Evolutionary conservation across 2,329 filamentous ascomycete species (phyloP), one percentile per base, ranked within the genome.

Genomic region (Colletotrichum falcatum): DNA sequence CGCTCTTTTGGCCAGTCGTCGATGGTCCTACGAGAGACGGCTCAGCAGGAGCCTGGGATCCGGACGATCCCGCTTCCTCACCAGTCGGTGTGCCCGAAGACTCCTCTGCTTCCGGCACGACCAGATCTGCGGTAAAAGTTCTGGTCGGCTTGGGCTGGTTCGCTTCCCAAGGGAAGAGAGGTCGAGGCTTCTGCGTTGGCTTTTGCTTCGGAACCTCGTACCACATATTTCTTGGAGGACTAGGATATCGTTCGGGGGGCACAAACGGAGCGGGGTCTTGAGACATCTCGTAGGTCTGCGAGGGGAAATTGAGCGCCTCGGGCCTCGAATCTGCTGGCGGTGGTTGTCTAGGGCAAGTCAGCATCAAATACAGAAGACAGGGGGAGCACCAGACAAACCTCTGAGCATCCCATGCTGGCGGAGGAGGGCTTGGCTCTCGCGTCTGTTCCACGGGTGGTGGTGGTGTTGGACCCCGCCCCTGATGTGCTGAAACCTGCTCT

Each of bases 141-240:
- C 93, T 89, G 16, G 88, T 83, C 6, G 90, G 83, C 75, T 85
- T 89, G 16, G 91, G 86, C 72, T 88, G 88, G 68, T 90, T 83
- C 51, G 81, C 82, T 80, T 99, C 96, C 96, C 96, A 99, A 0
- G 96, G 96, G 79, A 99, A 99, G 59, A 98, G 91, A 3, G 90
- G 87, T 58, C 87, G 86, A 18, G 90, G 88, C 71, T 83, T 87
- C 73, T 90, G 84, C 53, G 86, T 74, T n/a, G 77, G 76, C 30
- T 84, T 84, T 69, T 88, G 86, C 73, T 86, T 89, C 6, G 94
- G 94, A 44, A 97, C 88, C 75, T 95, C 85, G 78, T 96, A 97
- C 87, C 92, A 96, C 93, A 97, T 95, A 77, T 95, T 88, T 79
- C 88, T 92, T 0, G 95, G 94, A 23, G 94, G 93, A 77, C 94